Conservation (phyloP, 805 yeast species). For the Yarrowia sp. region DNA sequence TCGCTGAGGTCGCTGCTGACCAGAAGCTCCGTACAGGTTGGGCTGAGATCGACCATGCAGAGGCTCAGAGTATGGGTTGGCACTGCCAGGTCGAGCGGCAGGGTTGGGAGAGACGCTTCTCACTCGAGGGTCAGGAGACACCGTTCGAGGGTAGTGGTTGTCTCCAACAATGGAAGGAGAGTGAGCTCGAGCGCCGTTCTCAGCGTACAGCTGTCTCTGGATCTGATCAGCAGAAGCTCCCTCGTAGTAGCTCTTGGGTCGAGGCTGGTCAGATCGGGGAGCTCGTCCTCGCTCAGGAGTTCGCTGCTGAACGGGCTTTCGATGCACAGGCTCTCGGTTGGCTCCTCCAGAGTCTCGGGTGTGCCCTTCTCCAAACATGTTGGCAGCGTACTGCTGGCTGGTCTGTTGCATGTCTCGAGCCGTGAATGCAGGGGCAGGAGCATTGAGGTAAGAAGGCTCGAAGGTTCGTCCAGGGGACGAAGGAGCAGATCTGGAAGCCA, state of each 20-base stretch:
- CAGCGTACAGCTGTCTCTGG: conserved; percentile 31
- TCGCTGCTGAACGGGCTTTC: conserved; percentile 31
- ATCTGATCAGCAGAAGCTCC: conserved; percentile 36
- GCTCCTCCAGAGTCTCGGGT: conserved; percentile 32
- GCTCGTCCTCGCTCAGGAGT: conserved; percentile 29
- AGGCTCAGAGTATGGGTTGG: conserved; percentile 32
- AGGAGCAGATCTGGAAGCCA: conserved; percentile 47
- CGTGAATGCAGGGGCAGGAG: conserved; percentile 49
- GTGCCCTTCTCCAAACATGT: conserved; percentile 34
- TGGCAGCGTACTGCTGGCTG: conserved; percentile 43
- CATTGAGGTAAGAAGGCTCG: conserved; percentile 42
- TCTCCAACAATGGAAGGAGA: conserved; percentile 33
- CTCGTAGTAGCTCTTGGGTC: conserved; percentile 38
- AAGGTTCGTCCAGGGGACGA: conserved; percentile 42
- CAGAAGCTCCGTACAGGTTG: conserved; percentile 20
- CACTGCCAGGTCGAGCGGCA: conserved; percentile 25
- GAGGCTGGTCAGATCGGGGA: conserved; percentile 18
- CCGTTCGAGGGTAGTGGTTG: conserved; percentile 38
- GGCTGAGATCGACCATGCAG: conserved; percentile 33
- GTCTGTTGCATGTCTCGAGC: conserved; percentile 55
- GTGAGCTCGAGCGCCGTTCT: conserved; percentile 4
- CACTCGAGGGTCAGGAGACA: conserved; percentile 26
- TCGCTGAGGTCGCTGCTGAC: conserved; percentile 23
- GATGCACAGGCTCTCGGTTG: conserved; percentile 23
- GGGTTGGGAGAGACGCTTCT: conserved; percentile 33